Percentiles rank a stretch among this genome's conserved stretches.
Evolutionary conservation across 2,329 filamentous ascomycete genomes (phyloP).

Genomic region (Claviceps lovelessii): DNA sequence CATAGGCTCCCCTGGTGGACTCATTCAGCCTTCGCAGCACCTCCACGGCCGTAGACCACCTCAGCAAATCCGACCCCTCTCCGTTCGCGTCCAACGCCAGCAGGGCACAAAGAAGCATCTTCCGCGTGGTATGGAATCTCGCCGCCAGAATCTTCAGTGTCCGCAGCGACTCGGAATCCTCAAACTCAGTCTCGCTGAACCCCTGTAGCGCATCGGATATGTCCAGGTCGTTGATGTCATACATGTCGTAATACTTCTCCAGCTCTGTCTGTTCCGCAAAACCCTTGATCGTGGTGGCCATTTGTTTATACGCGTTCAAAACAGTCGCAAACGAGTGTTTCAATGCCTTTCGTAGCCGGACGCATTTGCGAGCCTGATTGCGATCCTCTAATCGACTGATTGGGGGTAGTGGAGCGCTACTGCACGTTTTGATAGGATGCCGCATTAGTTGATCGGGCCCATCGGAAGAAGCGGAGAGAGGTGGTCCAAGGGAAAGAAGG

Average conservation of each 20-base stretch:
- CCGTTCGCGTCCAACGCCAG: constrained; percentile 75
- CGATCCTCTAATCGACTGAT: constrained; percentile 80
- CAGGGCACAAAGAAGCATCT: constrained; percentile 77
- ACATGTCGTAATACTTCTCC: constrained; percentile 85
- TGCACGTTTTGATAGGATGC: constrained; percentile 19
- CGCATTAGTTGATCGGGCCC: not conserved
- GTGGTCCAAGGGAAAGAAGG: not conserved
- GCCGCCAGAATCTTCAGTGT: constrained; percentile 70
- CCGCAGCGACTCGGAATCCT: constrained; percentile 65
- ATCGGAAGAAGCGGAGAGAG: too few relatives aligned
- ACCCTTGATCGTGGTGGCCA: constrained; percentile 51
- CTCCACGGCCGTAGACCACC: constrained; percentile 67
- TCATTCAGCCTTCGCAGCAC: constrained; percentile 53
- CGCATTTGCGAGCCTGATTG: constrained; percentile 63
- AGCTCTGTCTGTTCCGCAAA: constrained; percentile 70
- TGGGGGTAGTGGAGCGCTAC: constrained; percentile 80
- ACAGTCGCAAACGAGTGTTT: constrained; percentile 54
- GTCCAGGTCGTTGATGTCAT: constrained; percentile 62
- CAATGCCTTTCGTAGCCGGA: constrained; percentile 64
- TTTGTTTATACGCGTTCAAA: constrained; percentile 57
- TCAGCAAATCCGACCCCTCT: constrained; percentile 57
- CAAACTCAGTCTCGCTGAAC: constrained; percentile 52
- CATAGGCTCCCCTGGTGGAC: constrained; percentile 46
- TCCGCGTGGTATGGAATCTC: constrained; percentile 65
- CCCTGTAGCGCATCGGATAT: constrained; percentile 54